Base-by-base conservation (phyloP, 495 filamentous ascomycete species). In the Penicillium parvum region DNA sequence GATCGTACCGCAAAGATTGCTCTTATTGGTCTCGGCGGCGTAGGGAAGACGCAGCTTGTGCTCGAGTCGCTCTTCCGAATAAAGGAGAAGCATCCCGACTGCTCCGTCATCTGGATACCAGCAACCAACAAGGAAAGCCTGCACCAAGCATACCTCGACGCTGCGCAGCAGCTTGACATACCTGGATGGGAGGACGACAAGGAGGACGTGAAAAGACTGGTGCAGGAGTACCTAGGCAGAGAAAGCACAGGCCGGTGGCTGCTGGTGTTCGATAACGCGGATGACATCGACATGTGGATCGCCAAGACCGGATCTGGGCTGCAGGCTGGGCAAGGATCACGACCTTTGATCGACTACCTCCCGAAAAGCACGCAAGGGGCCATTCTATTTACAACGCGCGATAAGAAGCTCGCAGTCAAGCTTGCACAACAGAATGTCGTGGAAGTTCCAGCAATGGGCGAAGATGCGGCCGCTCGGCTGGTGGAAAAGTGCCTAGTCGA, bases 71-170 rank as follows among this genome's bases (percentile, higher is more conserved):
- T 69, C 65, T 45, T 60, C 63, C n/a, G 49, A 51, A 48, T 64
- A 16, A 69, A 60, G 50, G 50, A 68, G 2, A 41, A 53, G 34
- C 20, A 65, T 9, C 53, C 57, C 7, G 59, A 66, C 1, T 74
- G 57, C 42, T 75, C 70, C 3, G 50, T 79, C 27, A 71, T 77
- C 55, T 81, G 74, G 76, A 58, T 78, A n/a, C 61, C 61, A 7
- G 65, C 60, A 8, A 54, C 57, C 11, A 75, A 56, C 40, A 25
- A 41, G 1, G 66, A 59, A 33, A 66, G 37, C 32, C 62, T 79
- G 15, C 57, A 77, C 28, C 64, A 74, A 47, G 56, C 67, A 5
- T 80, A 64, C 45, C 5, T 44, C 4, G 55, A 59, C 3, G 71
- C 78, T 40, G 71, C 61, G 0, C 19, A 44, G 36, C 23, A 39